Conservation (phyloP, 2,329 filamentous ascomycete genomes). For the Neodidymelliopsis sp. region DNA sequence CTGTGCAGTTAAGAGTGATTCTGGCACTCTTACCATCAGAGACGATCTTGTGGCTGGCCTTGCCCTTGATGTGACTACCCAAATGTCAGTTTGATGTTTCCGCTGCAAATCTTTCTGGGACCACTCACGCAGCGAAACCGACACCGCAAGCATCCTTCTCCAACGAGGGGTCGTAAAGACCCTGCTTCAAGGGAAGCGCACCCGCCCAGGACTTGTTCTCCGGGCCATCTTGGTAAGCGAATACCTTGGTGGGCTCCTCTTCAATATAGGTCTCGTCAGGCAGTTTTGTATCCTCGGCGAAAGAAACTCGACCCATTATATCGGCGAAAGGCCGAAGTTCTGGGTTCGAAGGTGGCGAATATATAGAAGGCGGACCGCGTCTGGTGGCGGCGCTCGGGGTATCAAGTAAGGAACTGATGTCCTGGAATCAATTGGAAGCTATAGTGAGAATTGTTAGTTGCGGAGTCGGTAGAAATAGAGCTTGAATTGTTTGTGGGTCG, state of each 20-base stretch:
- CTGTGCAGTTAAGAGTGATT: neutral
- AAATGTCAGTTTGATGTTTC: slow-evolving; percentile 32
- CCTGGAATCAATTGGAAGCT: slow-evolving; percentile 29
- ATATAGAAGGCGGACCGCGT: slow-evolving; percentile 26
- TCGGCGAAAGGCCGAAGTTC: slow-evolving; percentile 59
- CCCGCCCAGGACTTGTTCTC: slow-evolving; percentile 95
- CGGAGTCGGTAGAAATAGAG: neutral
- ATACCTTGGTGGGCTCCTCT: slow-evolving; percentile 69
- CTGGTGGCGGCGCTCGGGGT: slow-evolving; percentile 34
- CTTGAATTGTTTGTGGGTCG: slow-evolving; percentile 8
- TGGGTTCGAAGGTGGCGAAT: slow-evolving; percentile 33
- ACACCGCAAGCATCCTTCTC: slow-evolving; percentile 99
- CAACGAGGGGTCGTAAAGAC: slow-evolving; percentile 92
- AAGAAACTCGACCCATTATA: slow-evolving; percentile 63
- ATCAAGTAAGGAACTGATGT: slow-evolving; percentile 35
- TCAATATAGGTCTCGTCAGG: slow-evolving; percentile 58
- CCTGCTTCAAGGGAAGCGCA: slow-evolving; percentile 95
- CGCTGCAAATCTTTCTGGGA: neutral
- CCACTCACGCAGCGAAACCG: slow-evolving; percentile 90
- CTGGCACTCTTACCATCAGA: slow-evolving; percentile 80
- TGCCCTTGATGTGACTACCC: slow-evolving; percentile 92
- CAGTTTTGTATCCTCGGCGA: slow-evolving; percentile 59
- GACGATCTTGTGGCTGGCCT: slow-evolving; percentile 96
- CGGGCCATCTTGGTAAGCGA: slow-evolving; percentile 80
- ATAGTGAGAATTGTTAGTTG: slow-evolving; percentile 22